Evolutionary conservation across 75 land plant genomes (phyloP).

Genomic region (Pinus tabuliformis): DNA sequence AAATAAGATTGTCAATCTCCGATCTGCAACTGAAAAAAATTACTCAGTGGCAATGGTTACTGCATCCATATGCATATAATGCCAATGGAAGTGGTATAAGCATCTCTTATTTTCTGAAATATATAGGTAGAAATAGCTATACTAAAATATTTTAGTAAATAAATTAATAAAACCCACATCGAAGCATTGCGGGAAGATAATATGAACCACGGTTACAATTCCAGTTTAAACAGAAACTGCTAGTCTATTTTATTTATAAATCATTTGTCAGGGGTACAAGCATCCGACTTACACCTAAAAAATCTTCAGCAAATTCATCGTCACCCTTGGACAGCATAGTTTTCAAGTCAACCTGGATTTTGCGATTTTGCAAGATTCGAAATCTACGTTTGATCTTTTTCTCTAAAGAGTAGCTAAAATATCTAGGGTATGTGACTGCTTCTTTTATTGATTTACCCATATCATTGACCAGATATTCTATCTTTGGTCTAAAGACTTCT

Average conservation of each 20-base stretch:
- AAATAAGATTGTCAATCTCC: too few relatives aligned
- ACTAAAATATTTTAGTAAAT: too few relatives aligned
- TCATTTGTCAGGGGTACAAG: slow-evolving; percentile 33
- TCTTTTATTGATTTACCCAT: slow-evolving; percentile 65
- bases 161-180: too few relatives aligned
- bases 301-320: slow-evolving; percentile 78
- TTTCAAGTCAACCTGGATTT: slow-evolving; percentile 57
- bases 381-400: slow-evolving; percentile 85
- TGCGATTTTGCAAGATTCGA: slow-evolving; percentile 49
- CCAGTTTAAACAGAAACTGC: too few relatives aligned
- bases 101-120: too few relatives aligned
- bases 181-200: too few relatives aligned
- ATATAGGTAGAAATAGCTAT: too few relatives aligned
- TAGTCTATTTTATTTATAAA: background rate
- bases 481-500: slow-evolving; percentile 71
- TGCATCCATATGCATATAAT: too few relatives aligned
- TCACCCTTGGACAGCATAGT: slow-evolving; percentile 81
- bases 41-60: too few relatives aligned
- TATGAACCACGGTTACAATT: too few relatives aligned
- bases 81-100: too few relatives aligned
- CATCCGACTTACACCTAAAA: slow-evolving; percentile 57
- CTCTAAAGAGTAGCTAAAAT: slow-evolving; percentile 85
- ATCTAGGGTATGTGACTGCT: slow-evolving; percentile 82
- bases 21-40: too few relatives aligned
- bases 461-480: slow-evolving; percentile 51